Conservation (phyloP, 2,329 filamentous ascomycete genomes). For the Tympanopsis confertula region DNA sequence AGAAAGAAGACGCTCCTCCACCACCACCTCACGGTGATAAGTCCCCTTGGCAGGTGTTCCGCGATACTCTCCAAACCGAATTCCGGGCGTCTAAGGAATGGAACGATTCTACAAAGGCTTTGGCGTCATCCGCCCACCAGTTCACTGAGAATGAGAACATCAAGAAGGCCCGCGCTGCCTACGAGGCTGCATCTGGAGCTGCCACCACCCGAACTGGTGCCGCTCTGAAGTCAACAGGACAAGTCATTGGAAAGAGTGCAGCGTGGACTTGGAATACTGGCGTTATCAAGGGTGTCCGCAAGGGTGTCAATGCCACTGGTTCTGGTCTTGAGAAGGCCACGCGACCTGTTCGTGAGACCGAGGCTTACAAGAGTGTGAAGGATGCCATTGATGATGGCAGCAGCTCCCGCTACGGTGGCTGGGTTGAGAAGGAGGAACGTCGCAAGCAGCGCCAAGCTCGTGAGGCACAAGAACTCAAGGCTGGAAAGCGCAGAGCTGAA, state of each 20-base stretch:
- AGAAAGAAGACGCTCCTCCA: slow-evolving; percentile 63
- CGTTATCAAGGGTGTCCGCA: slow-evolving; percentile 81
- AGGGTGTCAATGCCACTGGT: slow-evolving; percentile 75
- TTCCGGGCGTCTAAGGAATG: slow-evolving; percentile 97
- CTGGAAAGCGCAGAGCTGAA: slow-evolving; percentile 29
- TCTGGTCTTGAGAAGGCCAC: slow-evolving; percentile 89
- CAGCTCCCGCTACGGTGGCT: slow-evolving; percentile 89
- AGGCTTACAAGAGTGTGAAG: slow-evolving; percentile 90
- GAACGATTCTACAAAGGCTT: slow-evolving; percentile 95
- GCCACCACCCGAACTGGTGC: slow-evolving; percentile 41
- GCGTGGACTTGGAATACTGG: slow-evolving; percentile 95
- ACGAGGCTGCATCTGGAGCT: slow-evolving; percentile 74
- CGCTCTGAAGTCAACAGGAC: slow-evolving; percentile 75
- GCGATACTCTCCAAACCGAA: slow-evolving; percentile 85
- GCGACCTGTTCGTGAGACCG: slow-evolving; percentile 82
- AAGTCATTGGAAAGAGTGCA: slow-evolving; percentile 79
- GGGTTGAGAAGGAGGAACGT: slow-evolving; percentile 92
- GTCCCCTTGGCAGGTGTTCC: slow-evolving; percentile 97
- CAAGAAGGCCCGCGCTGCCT: slow-evolving; percentile 72
- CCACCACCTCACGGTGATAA: slow-evolving; percentile 97
- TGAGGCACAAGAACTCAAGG: not conserved
- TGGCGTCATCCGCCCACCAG: slow-evolving; percentile 78
- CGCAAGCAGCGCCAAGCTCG: slow-evolving; percentile 39
- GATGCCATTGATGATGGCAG: slow-evolving; percentile 94
- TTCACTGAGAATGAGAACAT: slow-evolving; percentile 90